Base-by-base conservation (phyloP, 2,329 filamentous ascomycete species). In the Arthrobotrys megalospora region DNA sequence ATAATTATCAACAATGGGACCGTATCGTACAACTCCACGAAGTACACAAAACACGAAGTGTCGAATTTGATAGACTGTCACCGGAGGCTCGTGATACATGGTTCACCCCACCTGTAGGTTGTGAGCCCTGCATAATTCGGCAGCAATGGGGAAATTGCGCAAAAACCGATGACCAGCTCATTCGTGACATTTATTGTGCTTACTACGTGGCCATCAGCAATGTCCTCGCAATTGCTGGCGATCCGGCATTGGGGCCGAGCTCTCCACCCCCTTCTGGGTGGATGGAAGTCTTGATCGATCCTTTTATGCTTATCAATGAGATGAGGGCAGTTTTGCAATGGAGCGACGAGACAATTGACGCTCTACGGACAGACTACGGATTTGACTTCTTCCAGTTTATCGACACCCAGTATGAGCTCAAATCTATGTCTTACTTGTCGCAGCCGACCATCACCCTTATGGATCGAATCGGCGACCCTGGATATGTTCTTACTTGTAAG, bases 301-400 rank as follows among this genome's bases (percentile, higher is more conserved):
- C 73, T 36, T 4, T 28, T 12, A 38, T 43, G 10, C 48, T 78
- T 55, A 43, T 78, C 6, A 3, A n/a, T 3, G 43, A 48, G 7
- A 32, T 78, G 32, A 47, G 5, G 8, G 12, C 10, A 2, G 62
- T 19, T 19, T 34, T 65, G 4, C 6, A 48, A 21, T 71, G 62
- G 24, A 45, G 11, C 28, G 48, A 41, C 4, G 62, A 36, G 0
- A 43, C 34, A 1, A 14, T 67, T 14, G 60, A 71, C 2, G 24
- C 14, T 7, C 16, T 78, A 11, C 60, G 67, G 28, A 5, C 19
- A 4, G 60, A 63, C 8, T 64, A 71, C 16, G 73, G 73, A 24
- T 36, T 78, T 21, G 73, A 78, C 12, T n/a, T 78, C 6, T 53
- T 63, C 52, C 65, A 55, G 21, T 78, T 78, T 16, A 34, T 78